Conservation (phyloP, 495 filamentous ascomycete genomes). For the Xylaria nigripes region DNA sequence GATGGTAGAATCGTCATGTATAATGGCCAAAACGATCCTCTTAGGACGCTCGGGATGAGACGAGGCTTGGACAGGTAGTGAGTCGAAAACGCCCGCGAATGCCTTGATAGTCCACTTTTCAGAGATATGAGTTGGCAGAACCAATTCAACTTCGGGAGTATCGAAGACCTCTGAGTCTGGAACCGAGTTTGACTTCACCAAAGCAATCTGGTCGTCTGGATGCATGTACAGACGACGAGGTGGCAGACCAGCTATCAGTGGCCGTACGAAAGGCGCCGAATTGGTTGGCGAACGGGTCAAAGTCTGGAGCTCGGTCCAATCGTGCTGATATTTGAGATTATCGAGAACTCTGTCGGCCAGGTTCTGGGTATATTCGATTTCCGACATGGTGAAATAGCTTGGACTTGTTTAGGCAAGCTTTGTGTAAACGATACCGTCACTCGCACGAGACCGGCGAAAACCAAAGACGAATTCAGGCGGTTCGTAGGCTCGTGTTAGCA, state of each 20-base stretch:
- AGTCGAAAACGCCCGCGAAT: conserved; percentile 77
- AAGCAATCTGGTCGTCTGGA: conserved; percentile 81
- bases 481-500: too few species aligned
- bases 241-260: conserved; percentile 79
- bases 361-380: conserved; percentile 19
- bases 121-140: conserved; percentile 70
- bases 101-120: conserved; percentile 75
- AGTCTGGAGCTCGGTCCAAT: conserved; percentile 64
- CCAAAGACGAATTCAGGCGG: too few species aligned
- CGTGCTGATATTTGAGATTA: conserved; percentile 79
- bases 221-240: conserved; percentile 81
- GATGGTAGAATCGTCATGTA: conserved; percentile 84
- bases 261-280: conserved; percentile 40
- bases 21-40: conserved; percentile 70
- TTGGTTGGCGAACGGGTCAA: conserved; percentile 46
- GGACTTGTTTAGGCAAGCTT: background rate
- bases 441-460: too few species aligned
- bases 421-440: background rate
- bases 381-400: conserved; percentile 16
- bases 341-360: conserved; percentile 64
- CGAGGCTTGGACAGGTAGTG: conserved; percentile 46
- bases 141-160: conserved; percentile 65
- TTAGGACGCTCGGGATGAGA: conserved; percentile 46
- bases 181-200: conserved; percentile 51
- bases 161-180: conserved; percentile 31